phyloP scores from a whole-genome alignment of 2,329 filamentous ascomycete species.

The Thelonectria discophora region DNA sequence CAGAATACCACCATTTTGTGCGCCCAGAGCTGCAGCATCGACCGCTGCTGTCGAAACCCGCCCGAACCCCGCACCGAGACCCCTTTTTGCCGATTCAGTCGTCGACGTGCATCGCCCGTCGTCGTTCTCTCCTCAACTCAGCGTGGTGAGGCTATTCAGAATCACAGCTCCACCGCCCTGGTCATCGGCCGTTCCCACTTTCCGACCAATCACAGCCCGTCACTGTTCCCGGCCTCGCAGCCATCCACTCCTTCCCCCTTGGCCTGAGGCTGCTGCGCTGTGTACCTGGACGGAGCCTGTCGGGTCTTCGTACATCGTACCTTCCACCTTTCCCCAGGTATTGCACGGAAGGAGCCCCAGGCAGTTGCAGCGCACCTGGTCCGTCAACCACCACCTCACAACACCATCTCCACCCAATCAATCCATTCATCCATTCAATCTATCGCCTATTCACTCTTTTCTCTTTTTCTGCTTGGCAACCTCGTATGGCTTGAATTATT shows the following conservation, averaged over 20 bases:
- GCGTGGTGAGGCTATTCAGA: constrained; percentile 55
- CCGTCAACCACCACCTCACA: constrained; percentile 2
- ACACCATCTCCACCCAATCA: constrained; percentile 16
- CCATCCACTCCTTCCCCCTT: constrained; percentile 23
- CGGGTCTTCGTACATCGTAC: constrained; percentile 9
- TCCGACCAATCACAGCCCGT: constrained; percentile 41
- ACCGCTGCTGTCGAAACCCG: constrained; percentile 36
- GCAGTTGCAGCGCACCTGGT: constrained; percentile 18
- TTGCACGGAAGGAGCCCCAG: constrained; percentile 17
- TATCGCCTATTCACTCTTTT: constrained; percentile 11
- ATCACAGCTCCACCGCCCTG: constrained; percentile 35
- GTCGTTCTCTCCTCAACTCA: constrained; percentile 34
- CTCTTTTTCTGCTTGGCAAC: not conserved
- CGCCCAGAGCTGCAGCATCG: constrained; percentile 43
- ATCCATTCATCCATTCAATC: not conserved
- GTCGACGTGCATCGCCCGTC: constrained; percentile 19
- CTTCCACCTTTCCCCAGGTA: constrained; percentile 28
- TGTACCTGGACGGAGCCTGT: too few species aligned
- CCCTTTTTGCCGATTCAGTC: constrained; percentile 32
- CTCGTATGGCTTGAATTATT: constrained; percentile 10
- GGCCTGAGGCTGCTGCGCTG: too few species aligned
- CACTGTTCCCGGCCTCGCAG: constrained; percentile 31
- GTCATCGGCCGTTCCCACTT: constrained; percentile 28
- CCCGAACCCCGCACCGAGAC: constrained; percentile 33
- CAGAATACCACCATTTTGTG: constrained; percentile 49